Conservation (phyloP, 176 grass and related monocot genomes). For the Urochloa ruziziensis region DNA sequence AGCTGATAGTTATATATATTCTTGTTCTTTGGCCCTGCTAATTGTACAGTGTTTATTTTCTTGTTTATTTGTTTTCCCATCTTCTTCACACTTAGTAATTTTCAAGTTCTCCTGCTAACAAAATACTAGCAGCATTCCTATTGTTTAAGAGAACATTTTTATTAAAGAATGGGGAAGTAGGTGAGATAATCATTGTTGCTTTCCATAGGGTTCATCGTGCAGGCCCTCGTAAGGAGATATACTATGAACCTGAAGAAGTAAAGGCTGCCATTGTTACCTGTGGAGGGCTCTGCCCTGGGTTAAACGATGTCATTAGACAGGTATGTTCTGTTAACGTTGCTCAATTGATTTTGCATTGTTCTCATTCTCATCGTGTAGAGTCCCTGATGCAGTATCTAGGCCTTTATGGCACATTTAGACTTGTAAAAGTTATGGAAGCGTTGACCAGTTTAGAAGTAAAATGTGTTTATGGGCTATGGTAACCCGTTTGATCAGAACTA, state of each 20-base stretch:
- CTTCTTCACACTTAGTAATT: neutral
- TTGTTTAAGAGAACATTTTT: neutral
- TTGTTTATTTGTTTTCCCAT: neutral
- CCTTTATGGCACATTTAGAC: constrained; percentile 6
- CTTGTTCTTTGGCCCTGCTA: neutral
- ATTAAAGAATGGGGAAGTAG: neutral
- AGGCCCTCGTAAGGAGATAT: constrained; percentile 92
- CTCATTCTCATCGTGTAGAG: neutral
- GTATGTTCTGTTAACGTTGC: constrained; percentile 37
- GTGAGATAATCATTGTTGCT: constrained; percentile 18
- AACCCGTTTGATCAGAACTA: constrained; percentile 2
- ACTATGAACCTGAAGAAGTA: constrained; percentile 88
- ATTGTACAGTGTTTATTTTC: neutral
- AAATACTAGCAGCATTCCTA: neutral
- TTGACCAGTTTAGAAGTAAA: neutral
- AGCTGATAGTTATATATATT: neutral
- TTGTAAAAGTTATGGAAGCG: neutral
- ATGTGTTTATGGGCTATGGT: neutral
- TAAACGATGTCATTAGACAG: constrained; percentile 98
- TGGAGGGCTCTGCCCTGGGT: constrained; percentile 91
- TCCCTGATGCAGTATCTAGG: neutral
- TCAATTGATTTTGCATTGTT: neutral
- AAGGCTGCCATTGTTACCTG: constrained; percentile 98
- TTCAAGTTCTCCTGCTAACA: neutral
- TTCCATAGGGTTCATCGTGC: constrained; percentile 85